A percentile compares a stretch with the other conserved stretches of the same genome.
These are phyloP conservation scores for Russula vinacea DNA, from an alignment of 768 basidiomycete species.

Conservation along the genomic window DNA sequence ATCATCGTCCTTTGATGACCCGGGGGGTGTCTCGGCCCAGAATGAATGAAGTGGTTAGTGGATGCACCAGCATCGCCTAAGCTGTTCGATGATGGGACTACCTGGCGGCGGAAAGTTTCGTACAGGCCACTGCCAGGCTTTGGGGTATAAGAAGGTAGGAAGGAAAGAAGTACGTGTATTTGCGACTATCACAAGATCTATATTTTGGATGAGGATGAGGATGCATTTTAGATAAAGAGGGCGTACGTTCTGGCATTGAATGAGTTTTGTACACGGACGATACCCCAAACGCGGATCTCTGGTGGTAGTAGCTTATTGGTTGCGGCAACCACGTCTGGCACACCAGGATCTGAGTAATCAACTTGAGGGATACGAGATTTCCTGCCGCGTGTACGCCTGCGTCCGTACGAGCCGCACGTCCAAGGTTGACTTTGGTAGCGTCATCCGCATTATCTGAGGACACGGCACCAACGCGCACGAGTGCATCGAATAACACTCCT, in stretches of 20 bases:
- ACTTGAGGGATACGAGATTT: constrained; percentile 87
- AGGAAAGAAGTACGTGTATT: constrained; percentile 97
- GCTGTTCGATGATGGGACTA: constrained; percentile 33
- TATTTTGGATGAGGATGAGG: constrained; percentile 2
- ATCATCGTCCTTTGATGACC: constrained; percentile 52
- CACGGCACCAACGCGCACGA: constrained; percentile 89
- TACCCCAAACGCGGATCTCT: constrained; percentile 90
- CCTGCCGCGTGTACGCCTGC: constrained; percentile 97
- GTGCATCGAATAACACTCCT: constrained; percentile 80
- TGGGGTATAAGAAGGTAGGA: constrained; percentile 91
- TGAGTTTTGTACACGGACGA: constrained; percentile 73
- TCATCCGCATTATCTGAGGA: constrained; percentile 91
- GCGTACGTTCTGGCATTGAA: constrained; percentile 74
- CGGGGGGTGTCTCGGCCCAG: constrained; percentile 48
- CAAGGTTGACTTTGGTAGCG: constrained; percentile 83
- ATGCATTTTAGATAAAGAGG: constrained; percentile 7
- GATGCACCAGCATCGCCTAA: constrained; percentile 15
- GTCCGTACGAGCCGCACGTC: constrained; percentile 91
- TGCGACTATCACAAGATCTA: constrained; percentile 90
- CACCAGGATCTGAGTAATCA: constrained; percentile 77
- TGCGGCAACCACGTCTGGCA: constrained; percentile 62
- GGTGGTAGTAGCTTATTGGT: constrained; percentile 89
- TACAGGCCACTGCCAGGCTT: constrained; percentile 67
- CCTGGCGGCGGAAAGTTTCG: constrained; percentile 42
- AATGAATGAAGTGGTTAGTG: constrained; percentile 49